Conservation (phyloP, 495 filamentous ascomycete species). For the Articulospora tetracladia region DNA sequence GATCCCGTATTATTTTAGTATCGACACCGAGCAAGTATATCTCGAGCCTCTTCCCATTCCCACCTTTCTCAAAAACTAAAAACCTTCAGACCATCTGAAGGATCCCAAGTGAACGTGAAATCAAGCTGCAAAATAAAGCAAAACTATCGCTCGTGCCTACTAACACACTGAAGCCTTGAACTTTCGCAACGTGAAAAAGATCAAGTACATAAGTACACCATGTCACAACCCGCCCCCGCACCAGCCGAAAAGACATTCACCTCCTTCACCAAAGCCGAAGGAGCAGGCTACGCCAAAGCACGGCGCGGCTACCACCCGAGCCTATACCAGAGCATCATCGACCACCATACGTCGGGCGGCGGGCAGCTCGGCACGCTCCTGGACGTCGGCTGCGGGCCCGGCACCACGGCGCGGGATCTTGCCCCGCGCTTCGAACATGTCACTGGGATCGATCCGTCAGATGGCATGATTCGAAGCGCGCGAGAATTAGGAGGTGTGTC, state of each 20-base stretch:
- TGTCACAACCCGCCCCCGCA: neutral
- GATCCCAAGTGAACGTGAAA: too few species aligned
- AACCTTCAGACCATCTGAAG: too few species aligned
- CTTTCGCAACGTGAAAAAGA: too few species aligned
- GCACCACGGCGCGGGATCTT: conserved; percentile 66
- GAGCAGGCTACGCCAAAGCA: conserved; percentile 35
- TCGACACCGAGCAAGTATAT: too few species aligned
- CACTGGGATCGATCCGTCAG: conserved; percentile 50
- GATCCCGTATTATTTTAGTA: too few species aligned
- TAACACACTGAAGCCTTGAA: too few species aligned
- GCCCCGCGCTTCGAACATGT: conserved; percentile 61
- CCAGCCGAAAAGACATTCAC: conserved; percentile 37
- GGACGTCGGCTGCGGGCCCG: conserved; percentile 59
- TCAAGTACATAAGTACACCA: too few species aligned
- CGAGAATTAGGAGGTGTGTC: conserved; percentile 29
- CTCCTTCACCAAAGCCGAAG: conserved; percentile 38
- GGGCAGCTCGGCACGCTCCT: conserved; percentile 41
- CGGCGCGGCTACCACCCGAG: conserved; percentile 38
- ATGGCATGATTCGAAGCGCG: conserved; percentile 51
- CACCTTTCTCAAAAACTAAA: too few species aligned
- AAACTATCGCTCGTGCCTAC: too few species aligned
- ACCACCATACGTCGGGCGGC: conserved; percentile 44
- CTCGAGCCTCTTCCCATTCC: too few species aligned
- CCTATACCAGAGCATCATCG: conserved; percentile 41
- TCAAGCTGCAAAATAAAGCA: too few species aligned